Evolutionary conservation across 2,329 filamentous ascomycete genomes (phyloP), one percentile per base, ranked within the genome.

Genomic region (Fusarium avenaceum): DNA sequence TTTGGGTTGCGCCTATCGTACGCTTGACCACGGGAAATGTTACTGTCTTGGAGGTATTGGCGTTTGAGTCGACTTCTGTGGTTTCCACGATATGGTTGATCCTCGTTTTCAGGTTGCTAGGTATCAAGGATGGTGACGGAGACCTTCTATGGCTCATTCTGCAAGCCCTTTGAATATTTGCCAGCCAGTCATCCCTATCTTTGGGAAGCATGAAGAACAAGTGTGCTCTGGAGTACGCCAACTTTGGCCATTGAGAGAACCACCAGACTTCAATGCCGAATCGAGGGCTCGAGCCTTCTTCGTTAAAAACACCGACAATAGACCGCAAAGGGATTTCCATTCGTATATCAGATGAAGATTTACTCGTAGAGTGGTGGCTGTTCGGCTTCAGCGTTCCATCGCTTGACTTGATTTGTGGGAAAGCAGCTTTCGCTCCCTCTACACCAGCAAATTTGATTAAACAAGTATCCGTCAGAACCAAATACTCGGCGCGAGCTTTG

Each of bases 251-350:
- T 17, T 77, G 73, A 15, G 81, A 81, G 58, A 80, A 82, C 86
- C 86, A 88, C 85, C 85, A 88, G 3, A 87, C 78, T 70, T 88
- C 86, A 50, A 88, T 74, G 7, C 84, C 84, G 44, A 84, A 85
- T 8, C 82, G 81, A 14, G 84, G 81, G 46, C 82, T 80, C 2
- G 80, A 80, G 43, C 80, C 81, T 69, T 87, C 85, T 30, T 85
- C 82, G 30, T 81, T 81, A 65, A 86, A 87, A 3, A 82, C 81
- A 4, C 86, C 83, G 38, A 88, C 82, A 24, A 88, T 79, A 38
- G 80, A 81, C 17, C 82, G 79, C 9, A 87, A 75, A 0, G 85
- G 84, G 9, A 88, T 80, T 48, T 83, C 80, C 32, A 85, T 71
- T 19, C 80, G 79, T 56, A 80, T 67, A 46, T 82, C 80, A 43